These are phyloP conservation scores for Calonectria henricotiae DNA, from an alignment of 2,329 filamentous ascomycete species.

Conservation along the genomic window DNA sequence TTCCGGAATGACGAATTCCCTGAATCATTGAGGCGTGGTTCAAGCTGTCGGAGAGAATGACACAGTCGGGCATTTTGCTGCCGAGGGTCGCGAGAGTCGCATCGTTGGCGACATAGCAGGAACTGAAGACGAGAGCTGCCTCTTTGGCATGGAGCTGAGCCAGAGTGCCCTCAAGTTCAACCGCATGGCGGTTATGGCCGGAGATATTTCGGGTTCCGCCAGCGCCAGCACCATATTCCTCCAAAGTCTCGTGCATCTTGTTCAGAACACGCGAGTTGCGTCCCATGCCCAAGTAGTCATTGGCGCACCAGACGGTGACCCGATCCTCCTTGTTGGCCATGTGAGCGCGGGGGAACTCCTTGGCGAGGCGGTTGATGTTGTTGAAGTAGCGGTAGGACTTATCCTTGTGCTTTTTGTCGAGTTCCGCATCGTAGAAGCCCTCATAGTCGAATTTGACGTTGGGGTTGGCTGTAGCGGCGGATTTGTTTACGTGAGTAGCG, in stretches of 20 bases:
- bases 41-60: slow-evolving; percentile 96
- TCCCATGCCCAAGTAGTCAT: slow-evolving; percentile 99
- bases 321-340: slow-evolving; percentile 86
- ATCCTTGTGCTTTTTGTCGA: slow-evolving; percentile 99
- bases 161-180: slow-evolving; percentile 85
- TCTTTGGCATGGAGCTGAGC: slow-evolving; percentile 95
- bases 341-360: slow-evolving; percentile 96
- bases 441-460: slow-evolving; percentile 88
- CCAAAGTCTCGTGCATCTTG: slow-evolving; percentile 94
- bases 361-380: slow-evolving; percentile 98
- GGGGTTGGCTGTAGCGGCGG: slow-evolving; percentile 51
- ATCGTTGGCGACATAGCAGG: slow-evolving; percentile 98
- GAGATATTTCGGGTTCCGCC: slow-evolving; percentile 98
- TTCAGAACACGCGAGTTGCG: slow-evolving; percentile 89
- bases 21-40: slow-evolving; percentile 99
- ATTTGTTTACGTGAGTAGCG: slow-evolving; percentile 45
- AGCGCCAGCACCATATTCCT: slow-evolving; percentile 94
- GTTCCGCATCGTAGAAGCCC: slow-evolving; percentile 86
- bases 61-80: slow-evolving; percentile 95
- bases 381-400: slow-evolving; percentile 99
- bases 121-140: slow-evolving; percentile 93
- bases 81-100: slow-evolving; percentile 97
- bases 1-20: slow-evolving; percentile 96
- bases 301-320: slow-evolving; percentile 99
- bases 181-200: slow-evolving; percentile 95